Conservation (phyloP, 164 flowering plant genomes). For the Magnolia sinica region DNA sequence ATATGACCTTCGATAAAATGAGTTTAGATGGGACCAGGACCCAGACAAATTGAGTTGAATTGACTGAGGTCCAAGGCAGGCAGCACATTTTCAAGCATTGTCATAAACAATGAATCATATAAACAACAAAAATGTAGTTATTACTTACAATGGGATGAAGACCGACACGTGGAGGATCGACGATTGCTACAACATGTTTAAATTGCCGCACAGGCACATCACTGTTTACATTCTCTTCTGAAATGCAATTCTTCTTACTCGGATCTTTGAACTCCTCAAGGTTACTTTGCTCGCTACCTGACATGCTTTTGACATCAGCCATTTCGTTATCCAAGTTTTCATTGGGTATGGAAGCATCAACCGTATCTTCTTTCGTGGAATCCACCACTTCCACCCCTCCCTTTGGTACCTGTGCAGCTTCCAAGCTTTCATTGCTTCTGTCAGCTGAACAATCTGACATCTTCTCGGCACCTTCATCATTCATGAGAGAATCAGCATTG, state of each 20-base stretch:
- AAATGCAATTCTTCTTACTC: conserved; percentile 14
- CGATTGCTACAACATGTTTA: conserved; percentile 81
- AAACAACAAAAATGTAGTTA: neutral
- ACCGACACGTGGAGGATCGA: conserved; percentile 93
- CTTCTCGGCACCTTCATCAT: neutral
- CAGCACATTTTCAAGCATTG: neutral
- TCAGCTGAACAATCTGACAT: conserved; percentile 3
- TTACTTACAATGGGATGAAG: conserved; percentile 88
- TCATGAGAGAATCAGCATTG: neutral
- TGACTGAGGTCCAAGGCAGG: neutral
- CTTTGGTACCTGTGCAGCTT: neutral
- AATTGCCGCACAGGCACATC: conserved; percentile 27
- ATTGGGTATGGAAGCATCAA: neutral
- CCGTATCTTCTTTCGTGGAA: neutral
- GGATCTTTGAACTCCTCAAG: conserved; percentile 21
- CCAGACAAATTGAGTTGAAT: neutral
- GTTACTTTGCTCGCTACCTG: conserved; percentile 17
- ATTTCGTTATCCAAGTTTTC: conserved; percentile 19
- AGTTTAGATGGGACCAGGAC: too few species aligned
- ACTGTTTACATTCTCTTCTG: conserved; percentile 22
- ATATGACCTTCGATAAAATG: neutral
- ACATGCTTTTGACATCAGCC: conserved; percentile 21
- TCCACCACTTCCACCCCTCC: neutral
- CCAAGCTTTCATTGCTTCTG: neutral
- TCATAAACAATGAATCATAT: neutral